phyloP scores from a whole-genome alignment of 257 asterid genomes.

The Galeopsis tetrahit region DNA sequence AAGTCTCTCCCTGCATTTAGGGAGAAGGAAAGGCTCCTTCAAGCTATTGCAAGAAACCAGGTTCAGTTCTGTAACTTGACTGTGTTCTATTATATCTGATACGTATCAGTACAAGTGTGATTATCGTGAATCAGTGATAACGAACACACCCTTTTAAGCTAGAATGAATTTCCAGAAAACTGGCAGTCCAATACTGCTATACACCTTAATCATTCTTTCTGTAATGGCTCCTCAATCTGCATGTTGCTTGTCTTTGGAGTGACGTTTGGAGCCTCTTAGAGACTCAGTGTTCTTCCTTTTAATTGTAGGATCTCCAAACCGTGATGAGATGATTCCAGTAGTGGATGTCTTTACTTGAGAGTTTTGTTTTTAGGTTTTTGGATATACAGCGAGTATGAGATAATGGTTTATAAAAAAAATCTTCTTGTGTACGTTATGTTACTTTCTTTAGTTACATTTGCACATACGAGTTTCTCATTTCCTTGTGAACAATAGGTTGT shows the following conservation, averaged over 20 bases:
- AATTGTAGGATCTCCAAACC: conserved; percentile 1
- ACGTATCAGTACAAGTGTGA: conserved; percentile 9
- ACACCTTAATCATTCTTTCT: background rate
- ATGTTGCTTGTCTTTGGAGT: conserved; percentile 20
- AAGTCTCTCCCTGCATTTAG: conserved; percentile 87
- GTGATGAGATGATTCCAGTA: background rate
- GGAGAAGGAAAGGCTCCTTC: conserved; percentile 95
- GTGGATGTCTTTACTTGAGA: background rate
- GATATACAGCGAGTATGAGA: background rate
- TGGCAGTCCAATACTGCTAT: conserved; percentile 16
- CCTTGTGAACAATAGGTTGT: conserved; percentile 67
- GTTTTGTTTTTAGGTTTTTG: background rate
- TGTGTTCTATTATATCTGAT: conserved; percentile 23
- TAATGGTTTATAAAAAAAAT: background rate
- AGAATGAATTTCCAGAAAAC: conserved; percentile 19
- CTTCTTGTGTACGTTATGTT: background rate
- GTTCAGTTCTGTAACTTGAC: conserved; percentile 41
- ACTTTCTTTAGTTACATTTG: conserved; percentile 21
- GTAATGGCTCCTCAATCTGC: background rate
- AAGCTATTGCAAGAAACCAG: conserved; percentile 96
- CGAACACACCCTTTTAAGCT: conserved; percentile 3
- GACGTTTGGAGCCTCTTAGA: background rate
- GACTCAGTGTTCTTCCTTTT: conserved; percentile 1
- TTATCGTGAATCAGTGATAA: conserved; percentile 15
- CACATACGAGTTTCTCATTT: conserved; percentile 27